Evolutionary conservation across 768 basidiomycete species (phyloP).

Genomic region (Auricularia sp.): DNA sequence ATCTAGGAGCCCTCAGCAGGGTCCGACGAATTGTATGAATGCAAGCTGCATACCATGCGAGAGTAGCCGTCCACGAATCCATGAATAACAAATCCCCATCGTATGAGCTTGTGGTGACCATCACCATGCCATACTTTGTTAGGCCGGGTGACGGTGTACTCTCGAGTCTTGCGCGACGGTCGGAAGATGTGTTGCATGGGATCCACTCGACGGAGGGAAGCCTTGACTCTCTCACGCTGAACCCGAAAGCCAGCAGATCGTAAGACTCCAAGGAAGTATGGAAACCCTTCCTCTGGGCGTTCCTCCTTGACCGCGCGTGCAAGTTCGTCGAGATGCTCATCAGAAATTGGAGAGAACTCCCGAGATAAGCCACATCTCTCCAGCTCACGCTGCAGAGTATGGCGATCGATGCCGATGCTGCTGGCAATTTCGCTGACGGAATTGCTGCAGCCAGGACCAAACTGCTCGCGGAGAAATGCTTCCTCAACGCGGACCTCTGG

Average conservation of each 20-base stretch:
- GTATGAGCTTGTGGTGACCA: conserved; percentile 10
- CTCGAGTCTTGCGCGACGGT: background rate
- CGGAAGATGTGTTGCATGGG: background rate
- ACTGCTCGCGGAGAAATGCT: background rate
- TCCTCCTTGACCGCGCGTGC: too few species aligned
- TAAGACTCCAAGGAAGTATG: background rate
- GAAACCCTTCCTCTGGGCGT: background rate
- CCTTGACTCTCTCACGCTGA: background rate
- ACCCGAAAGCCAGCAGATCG: background rate
- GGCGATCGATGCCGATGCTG: background rate
- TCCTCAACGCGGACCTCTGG: background rate
- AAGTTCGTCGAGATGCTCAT: background rate
- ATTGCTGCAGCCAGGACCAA: background rate
- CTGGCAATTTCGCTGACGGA: background rate
- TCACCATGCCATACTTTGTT: conserved; percentile 12
- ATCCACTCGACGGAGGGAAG: background rate
- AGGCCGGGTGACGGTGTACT: background rate
- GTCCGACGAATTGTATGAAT: conserved; percentile 1
- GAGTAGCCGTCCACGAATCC: conserved; percentile 9
- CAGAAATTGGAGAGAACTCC: background rate
- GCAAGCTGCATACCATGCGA: background rate
- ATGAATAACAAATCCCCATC: conserved; percentile 6
- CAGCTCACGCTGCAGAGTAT: background rate
- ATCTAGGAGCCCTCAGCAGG: conserved; percentile 12
- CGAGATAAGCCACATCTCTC: background rate